Evolutionary conservation across 2,329 filamentous ascomycete species (phyloP).

Genomic region (Sporothrix pseudoabietina): DNA sequence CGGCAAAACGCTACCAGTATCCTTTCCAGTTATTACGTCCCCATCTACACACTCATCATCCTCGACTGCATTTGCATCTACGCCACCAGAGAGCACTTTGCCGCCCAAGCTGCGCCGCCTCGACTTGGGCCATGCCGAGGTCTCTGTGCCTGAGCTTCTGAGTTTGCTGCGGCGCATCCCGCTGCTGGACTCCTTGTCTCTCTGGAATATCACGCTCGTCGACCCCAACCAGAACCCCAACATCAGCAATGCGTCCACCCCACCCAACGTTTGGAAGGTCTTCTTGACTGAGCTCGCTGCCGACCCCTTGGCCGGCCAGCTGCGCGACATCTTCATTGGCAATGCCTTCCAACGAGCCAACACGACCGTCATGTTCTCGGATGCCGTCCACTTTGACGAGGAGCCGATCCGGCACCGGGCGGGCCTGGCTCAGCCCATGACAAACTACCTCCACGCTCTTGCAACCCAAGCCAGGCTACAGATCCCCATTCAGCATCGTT

Average conservation of each 20-base stretch:
- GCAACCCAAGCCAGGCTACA: background rate
- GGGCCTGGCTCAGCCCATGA: background rate
- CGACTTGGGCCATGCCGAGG: background rate
- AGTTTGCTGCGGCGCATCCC: constrained; percentile 3
- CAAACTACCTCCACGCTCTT: background rate
- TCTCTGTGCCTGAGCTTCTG: background rate
- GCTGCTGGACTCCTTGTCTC: background rate
- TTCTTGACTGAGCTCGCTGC: background rate
- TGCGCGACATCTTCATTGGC: background rate
- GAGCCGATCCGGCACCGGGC: background rate
- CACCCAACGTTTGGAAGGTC: background rate
- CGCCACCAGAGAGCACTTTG: background rate
- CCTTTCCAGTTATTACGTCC: background rate
- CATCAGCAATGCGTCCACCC: background rate
- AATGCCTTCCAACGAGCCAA: background rate
- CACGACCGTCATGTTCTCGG: background rate
- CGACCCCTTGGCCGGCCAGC: background rate
- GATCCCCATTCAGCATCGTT: background rate
- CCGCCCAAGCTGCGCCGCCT: background rate
- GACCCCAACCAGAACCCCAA: background rate
- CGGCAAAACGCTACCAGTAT: background rate
- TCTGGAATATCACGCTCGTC: background rate
- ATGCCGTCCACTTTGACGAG: background rate
- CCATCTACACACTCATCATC: background rate
- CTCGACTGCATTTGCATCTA: background rate